Evolutionary conservation across 352 stramenopile species (phyloP).

Genomic region (Globisporangium barbulae): DNA sequence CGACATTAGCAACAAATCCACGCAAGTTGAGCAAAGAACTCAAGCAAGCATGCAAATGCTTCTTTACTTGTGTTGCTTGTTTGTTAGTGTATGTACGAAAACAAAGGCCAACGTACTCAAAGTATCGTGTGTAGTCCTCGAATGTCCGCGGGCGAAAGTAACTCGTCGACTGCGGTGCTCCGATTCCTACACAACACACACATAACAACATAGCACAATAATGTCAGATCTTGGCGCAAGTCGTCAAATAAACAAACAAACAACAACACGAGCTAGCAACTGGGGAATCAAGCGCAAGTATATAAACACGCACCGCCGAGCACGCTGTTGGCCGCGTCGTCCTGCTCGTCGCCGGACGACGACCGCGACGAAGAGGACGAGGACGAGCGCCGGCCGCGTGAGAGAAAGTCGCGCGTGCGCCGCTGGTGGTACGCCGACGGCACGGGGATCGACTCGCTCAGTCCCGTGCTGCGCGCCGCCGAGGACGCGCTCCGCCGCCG

Average conservation of each 20-base stretch:
- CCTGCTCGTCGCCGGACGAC: constrained; percentile 16
- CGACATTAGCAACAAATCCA: neutral
- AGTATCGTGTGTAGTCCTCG: constrained; percentile 58
- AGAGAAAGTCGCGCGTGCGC: constrained; percentile 17
- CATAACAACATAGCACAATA: constrained; percentile 1
- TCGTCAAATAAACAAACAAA: neutral
- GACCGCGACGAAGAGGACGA: constrained; percentile 18
- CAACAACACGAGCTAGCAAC: neutral
- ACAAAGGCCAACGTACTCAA: constrained; percentile 35
- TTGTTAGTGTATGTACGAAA: neutral
- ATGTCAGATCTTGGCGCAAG: neutral
- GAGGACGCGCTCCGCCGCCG: constrained; percentile 7
- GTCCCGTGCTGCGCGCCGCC: neutral
- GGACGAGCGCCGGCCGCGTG: constrained; percentile 18
- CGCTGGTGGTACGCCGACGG: constrained; percentile 18
- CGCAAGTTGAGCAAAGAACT: neutral
- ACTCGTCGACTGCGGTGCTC: constrained; percentile 43
- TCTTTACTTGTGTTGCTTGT: neutral
- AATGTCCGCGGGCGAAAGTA: constrained; percentile 63
- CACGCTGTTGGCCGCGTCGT: constrained; percentile 4
- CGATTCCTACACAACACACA: constrained; percentile 1
- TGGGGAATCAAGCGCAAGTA: neutral
- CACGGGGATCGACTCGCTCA: constrained; percentile 21
- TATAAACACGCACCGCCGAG: constrained; percentile 7
- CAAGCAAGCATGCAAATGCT: constrained; percentile 1